phyloP scores from a whole-genome alignment of 2,329 filamentous ascomycete species.

The Calonectria henricotiae region DNA sequence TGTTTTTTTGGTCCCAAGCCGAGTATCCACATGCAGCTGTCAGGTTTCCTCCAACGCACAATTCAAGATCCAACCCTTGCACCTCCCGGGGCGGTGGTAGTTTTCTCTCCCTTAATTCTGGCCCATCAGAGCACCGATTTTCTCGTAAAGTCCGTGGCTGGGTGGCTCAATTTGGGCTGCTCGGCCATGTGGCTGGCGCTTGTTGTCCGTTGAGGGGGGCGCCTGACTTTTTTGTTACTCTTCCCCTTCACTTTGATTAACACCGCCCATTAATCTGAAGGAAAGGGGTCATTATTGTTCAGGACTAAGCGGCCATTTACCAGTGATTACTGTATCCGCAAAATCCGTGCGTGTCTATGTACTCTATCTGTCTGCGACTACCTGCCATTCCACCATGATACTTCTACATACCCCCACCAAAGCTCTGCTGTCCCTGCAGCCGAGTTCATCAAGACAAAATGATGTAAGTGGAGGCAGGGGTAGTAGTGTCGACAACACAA shows the following conservation, averaged over 20 bases:
- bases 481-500: background rate
- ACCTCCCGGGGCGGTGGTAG: background rate
- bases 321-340: constrained; percentile 6
- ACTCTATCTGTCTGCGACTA: background rate
- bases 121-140: constrained; percentile 5
- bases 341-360: constrained; percentile 13
- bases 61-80: constrained; percentile 16
- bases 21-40: constrained; percentile 17
- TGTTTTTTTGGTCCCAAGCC: constrained; percentile 11
- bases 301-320: background rate
- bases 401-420: constrained; percentile 22
- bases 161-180: constrained; percentile 47
- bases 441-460: constrained; percentile 22
- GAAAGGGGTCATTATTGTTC: background rate
- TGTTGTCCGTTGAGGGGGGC: constrained; percentile 16
- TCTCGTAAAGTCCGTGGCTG: constrained; percentile 14
- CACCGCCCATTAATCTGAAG: constrained; percentile 19
- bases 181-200: constrained; percentile 44
- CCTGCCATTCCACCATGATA: background rate
- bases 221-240: constrained; percentile 20
- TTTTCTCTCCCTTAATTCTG: constrained; percentile 11
- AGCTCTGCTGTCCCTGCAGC: constrained; percentile 27
- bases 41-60: constrained; percentile 23
- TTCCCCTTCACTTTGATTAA: constrained; percentile 9
- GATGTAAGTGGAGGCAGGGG: constrained; percentile 38